A percentile compares a stretch with the other conserved stretches of the same genome.
phyloP scores from a whole-genome alignment of 148 eudicot species.

The Fagopyrum tataricum region DNA sequence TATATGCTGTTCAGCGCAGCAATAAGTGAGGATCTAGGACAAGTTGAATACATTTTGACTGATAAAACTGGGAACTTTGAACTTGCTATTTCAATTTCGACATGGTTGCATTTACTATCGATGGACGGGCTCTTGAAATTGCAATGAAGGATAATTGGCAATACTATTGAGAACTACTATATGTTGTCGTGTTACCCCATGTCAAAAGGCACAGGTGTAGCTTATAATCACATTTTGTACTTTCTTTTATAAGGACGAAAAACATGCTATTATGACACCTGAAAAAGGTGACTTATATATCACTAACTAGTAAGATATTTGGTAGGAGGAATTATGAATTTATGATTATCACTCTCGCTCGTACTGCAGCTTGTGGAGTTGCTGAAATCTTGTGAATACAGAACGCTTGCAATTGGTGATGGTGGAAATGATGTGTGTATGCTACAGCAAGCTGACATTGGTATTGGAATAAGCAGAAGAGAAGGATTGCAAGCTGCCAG shows the following conservation, averaged over 20 bases:
- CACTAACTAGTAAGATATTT: background rate
- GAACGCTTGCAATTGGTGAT: conserved; percentile 95
- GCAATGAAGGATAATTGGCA: conserved; percentile 70
- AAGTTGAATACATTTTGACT: conserved; percentile 93
- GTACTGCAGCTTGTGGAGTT: conserved; percentile 75
- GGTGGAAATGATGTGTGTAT: conserved; percentile 98
- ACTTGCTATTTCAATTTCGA: background rate
- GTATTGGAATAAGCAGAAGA: conserved; percentile 97
- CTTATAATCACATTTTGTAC: background rate
- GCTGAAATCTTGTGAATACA: conserved; percentile 75
- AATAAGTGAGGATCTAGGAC: conserved; percentile 97
- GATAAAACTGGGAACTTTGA: conserved; percentile 75
- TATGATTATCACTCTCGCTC: conserved; percentile 2
- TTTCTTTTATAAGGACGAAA: background rate
- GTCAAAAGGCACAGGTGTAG: conserved; percentile 94
- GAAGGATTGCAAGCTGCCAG: conserved; percentile 98
- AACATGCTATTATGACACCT: no score
- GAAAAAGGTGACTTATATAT: background rate
- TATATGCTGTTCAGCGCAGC: conserved; percentile 79
- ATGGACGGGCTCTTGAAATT: conserved; percentile 98
- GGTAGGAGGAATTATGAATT: background rate
- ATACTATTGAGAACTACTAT: conserved; percentile 82
- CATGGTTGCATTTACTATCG: conserved; percentile 97
- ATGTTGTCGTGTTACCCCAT: conserved; percentile 96
- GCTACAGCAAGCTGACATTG: conserved; percentile 98